These are phyloP conservation scores for Botrytis hyacinthi DNA, from an alignment of 2,329 filamentous ascomycete species.

Conservation along the genomic window DNA sequence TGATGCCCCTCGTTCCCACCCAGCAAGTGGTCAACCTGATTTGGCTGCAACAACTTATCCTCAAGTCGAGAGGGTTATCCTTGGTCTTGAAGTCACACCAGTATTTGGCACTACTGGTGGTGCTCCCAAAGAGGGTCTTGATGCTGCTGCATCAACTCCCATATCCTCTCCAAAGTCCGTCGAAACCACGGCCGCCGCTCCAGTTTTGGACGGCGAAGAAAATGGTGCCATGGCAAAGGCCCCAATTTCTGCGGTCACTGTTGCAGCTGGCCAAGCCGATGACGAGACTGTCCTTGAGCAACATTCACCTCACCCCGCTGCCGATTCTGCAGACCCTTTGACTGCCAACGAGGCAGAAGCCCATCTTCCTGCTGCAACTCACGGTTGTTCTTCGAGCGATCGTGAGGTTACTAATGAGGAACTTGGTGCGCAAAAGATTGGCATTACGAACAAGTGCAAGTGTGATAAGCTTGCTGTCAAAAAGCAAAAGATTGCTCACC, in stretches of 20 bases:
- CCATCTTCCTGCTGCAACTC: not conserved
- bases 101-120: not conserved
- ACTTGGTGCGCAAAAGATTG: not conserved
- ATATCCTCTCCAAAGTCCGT: not conserved
- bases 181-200: not conserved
- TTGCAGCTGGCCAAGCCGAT: not conserved
- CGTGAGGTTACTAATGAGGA: not conserved
- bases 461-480: not conserved
- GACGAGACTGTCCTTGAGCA: not conserved
- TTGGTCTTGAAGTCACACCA: not conserved
- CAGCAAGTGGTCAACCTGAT: not conserved
- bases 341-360: not conserved
- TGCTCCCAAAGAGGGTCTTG: not conserved
- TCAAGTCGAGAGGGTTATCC: not conserved
- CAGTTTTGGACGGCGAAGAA: not conserved
- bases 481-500: not conserved
- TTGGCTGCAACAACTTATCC: not conserved
- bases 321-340: not conserved
- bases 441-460: too few species aligned
- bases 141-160: too few species aligned
- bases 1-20: not conserved
- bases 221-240: not conserved
- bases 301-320: not conserved
- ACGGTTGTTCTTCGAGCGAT: not conserved
- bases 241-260: not conserved